These are phyloP conservation scores for Cyclostephanos invisitatus DNA, from an alignment of 108 stramenopile species.

Conservation along the genomic window DNA sequence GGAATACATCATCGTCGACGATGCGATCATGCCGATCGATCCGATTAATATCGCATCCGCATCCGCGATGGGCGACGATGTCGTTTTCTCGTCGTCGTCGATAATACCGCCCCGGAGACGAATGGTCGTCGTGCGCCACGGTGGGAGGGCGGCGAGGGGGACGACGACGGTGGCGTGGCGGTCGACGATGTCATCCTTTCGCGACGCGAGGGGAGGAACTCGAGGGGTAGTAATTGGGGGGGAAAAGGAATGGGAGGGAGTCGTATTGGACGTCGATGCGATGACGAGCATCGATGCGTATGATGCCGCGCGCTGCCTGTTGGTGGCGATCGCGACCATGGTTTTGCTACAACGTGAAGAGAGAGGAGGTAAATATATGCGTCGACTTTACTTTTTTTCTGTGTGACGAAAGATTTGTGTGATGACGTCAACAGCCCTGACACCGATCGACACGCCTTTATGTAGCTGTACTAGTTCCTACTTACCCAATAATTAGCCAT, in stretches of 20 bases:
- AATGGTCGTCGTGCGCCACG: no score
- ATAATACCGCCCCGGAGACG: no score
- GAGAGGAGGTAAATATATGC: no score
- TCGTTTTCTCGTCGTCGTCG: no score
- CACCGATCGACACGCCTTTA: no score
- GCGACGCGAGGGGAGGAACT: background rate
- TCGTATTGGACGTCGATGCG: background rate
- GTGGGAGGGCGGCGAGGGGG: no score
- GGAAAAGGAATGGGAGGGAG: background rate
- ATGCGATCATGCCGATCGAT: constrained; percentile 48
- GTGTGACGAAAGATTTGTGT: no score
- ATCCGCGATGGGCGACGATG: background rate
- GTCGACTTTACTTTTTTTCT: background rate
- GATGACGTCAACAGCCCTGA: no score
- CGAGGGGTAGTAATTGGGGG: background rate
- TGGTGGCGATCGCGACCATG: background rate
- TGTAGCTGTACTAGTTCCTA: no score
- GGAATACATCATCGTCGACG: constrained; percentile 59
- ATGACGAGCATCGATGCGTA: constrained; percentile 2
- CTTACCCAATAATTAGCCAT: no score
- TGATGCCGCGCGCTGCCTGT: background rate
- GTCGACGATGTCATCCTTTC: background rate
- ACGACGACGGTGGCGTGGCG: background rate
- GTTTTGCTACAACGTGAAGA: no score
- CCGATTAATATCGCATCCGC: constrained; percentile 45